Percentiles rank a stretch among this genome's conserved stretches.
Conservation (phyloP, 2,329 filamentous ascomycete species). For the Aspergillus thermomutatus region DNA sequence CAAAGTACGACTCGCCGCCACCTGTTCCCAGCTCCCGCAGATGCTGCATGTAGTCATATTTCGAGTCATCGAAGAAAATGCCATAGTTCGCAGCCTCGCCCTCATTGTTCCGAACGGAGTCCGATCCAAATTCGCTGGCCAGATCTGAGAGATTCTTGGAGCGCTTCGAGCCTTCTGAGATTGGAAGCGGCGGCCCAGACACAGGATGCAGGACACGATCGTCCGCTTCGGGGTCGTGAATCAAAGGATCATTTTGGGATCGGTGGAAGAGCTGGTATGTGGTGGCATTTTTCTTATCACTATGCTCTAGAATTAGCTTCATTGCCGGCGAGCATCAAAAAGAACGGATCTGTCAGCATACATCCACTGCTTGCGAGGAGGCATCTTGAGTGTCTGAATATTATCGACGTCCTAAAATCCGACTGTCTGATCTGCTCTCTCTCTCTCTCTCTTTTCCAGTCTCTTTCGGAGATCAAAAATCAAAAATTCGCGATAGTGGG, state of each 20-base stretch:
- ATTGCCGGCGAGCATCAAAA: background rate
- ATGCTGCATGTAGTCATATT: slow-evolving; percentile 99
- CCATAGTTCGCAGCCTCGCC: slow-evolving; percentile 94
- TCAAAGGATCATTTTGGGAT: slow-evolving; percentile 94
- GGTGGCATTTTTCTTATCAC: slow-evolving; percentile 86
- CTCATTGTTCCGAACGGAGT: slow-evolving; percentile 76
- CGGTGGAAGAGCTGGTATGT: slow-evolving; percentile 94
- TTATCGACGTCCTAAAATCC: background rate
- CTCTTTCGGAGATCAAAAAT: slow-evolving; percentile 10
- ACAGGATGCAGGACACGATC: slow-evolving; percentile 84
- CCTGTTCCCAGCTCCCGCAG: slow-evolving; percentile 78
- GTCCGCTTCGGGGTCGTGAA: slow-evolving; percentile 84
- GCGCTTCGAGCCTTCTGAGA: slow-evolving; percentile 34
- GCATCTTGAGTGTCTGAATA: slow-evolving; percentile 55
- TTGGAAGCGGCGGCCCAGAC: slow-evolving; percentile 31
- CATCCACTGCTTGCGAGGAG: slow-evolving; percentile 72
- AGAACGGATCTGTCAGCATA: slow-evolving; percentile 37
- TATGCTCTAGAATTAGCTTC: slow-evolving; percentile 27
- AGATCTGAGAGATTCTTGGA: slow-evolving; percentile 71
- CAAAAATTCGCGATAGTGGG: slow-evolving; percentile 22
- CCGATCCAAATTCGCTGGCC: slow-evolving; percentile 66
- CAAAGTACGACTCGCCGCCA: slow-evolving; percentile 71
- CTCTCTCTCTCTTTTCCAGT: background rate
- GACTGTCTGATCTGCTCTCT: background rate
- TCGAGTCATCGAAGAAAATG: slow-evolving; percentile 89